These are phyloP conservation scores for Pelargonium myrrhifolium DNA, from an alignment of 441 rosid species.

Conservation along the genomic window DNA sequence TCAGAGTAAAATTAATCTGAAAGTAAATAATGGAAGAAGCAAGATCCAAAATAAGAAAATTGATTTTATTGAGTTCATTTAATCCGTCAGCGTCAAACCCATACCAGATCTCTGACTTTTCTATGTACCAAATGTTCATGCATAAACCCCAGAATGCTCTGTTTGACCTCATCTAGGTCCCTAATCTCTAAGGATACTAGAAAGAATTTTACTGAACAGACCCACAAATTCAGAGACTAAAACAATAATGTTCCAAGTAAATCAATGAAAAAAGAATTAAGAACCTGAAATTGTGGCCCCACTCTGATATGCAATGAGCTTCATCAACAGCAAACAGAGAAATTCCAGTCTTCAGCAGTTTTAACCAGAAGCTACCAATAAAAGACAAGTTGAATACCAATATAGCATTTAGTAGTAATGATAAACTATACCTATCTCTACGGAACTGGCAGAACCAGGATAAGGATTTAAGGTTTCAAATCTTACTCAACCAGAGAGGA, in stretches of 20 bases:
- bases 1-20: neutral
- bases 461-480: neutral
- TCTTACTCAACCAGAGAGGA: neutral
- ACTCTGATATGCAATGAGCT: constrained; percentile 52
- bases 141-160: neutral
- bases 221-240: neutral
- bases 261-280: neutral
- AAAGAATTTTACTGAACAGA: neutral
- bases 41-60: neutral
- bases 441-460: neutral
- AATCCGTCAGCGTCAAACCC: neutral
- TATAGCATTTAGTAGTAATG: neutral
- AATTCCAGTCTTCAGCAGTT: constrained; percentile 34
- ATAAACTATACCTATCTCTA: neutral
- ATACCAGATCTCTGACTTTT: neutral
- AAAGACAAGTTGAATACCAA: constrained; percentile 3
- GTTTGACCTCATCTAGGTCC: too few species aligned
- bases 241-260: neutral
- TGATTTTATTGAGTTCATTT: neutral
- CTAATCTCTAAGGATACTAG: neutral
- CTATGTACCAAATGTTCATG: neutral
- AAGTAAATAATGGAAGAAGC: neutral
- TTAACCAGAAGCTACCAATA: constrained; percentile 36
- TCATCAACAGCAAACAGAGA: constrained; percentile 47
- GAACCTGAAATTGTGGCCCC: constrained; percentile 57